Evolutionary conservation across 2,329 filamentous ascomycete species (phyloP).

Genomic region (Beauveria medogensis): DNA sequence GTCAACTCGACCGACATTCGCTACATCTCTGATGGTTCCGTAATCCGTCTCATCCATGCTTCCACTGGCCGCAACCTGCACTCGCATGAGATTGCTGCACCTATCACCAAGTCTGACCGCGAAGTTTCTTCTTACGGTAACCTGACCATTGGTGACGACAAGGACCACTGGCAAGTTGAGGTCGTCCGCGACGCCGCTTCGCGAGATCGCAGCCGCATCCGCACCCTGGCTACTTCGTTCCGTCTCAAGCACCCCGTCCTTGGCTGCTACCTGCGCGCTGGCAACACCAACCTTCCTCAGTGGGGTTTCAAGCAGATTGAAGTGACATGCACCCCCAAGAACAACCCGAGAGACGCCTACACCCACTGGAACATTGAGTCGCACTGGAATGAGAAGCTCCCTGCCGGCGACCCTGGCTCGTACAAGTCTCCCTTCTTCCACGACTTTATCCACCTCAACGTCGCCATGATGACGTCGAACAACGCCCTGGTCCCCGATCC

Average conservation of each 20-base stretch:
- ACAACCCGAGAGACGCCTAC: slow-evolving; percentile 86
- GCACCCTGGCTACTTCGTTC: slow-evolving; percentile 90
- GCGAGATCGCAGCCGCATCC: slow-evolving; percentile 72
- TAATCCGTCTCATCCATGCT: slow-evolving; percentile 82
- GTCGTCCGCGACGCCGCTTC: slow-evolving; percentile 85
- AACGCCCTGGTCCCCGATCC: slow-evolving; percentile 96
- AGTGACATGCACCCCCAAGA: slow-evolving; percentile 87
- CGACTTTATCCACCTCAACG: slow-evolving; percentile 95
- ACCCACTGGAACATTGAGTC: slow-evolving; percentile 99
- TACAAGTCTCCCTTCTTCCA: slow-evolving; percentile 97
- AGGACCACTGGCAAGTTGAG: slow-evolving; percentile 95
- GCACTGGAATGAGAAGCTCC: slow-evolving; percentile 87
- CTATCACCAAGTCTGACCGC: slow-evolving; percentile 78
- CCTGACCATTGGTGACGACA: slow-evolving; percentile 87
- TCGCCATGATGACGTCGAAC: slow-evolving; percentile 99
- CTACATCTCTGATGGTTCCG: slow-evolving; percentile 69
- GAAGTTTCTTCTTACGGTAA: slow-evolving; percentile 98
- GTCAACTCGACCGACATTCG: slow-evolving; percentile 57
- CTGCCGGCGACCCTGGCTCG: slow-evolving; percentile 76
- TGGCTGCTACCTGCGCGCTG: slow-evolving; percentile 89
- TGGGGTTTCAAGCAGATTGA: slow-evolving; percentile 99
- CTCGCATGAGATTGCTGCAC: slow-evolving; percentile 83
- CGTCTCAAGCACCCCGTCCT: slow-evolving; percentile 74
- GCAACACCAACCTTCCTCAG: slow-evolving; percentile 92
- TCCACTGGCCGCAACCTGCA: slow-evolving; percentile 96